These are phyloP conservation scores for Crithidia thermophila DNA, from an alignment of 208 protist species.

Conservation along the genomic window DNA sequence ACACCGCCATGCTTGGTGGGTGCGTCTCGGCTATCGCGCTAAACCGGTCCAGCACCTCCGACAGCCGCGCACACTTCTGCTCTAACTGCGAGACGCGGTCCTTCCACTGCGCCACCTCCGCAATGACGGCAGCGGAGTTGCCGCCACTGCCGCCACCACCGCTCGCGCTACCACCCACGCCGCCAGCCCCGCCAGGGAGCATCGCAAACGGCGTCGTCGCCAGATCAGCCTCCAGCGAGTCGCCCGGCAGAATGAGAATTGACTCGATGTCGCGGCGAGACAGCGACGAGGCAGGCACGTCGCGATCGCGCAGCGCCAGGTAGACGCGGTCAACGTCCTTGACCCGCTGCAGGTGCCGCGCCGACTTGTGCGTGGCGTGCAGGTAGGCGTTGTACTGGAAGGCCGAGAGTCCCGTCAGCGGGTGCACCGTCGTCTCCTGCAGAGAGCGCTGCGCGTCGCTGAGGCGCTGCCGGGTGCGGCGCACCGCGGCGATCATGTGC, in stretches of 20 bases:
- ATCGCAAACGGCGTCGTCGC: not conserved
- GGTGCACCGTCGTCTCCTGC: constrained; percentile 37
- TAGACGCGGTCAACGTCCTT: constrained; percentile 66
- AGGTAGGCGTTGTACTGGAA: constrained; percentile 51
- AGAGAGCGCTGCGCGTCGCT: constrained; percentile 38
- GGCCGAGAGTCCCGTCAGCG: constrained; percentile 49
- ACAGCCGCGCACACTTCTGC: constrained; percentile 36
- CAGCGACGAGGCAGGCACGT: constrained; percentile 50
- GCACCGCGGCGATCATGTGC: constrained; percentile 42
- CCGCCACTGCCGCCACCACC: not conserved
- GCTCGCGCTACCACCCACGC: no score
- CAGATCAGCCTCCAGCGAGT: constrained; percentile 23
- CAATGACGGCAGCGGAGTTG: constrained; percentile 12
- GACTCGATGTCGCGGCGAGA: constrained; percentile 55
- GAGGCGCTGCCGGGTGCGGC: constrained; percentile 49
- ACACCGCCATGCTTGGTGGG: constrained; percentile 56
- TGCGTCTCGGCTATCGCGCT: constrained; percentile 43
- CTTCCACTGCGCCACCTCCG: constrained; percentile 30
- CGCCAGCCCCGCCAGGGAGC: not conserved
- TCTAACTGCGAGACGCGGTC: constrained; percentile 40
- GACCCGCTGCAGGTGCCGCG: constrained; percentile 53
- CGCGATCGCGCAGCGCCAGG: constrained; percentile 44
- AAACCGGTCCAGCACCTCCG: constrained; percentile 46
- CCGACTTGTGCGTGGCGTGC: constrained; percentile 35
- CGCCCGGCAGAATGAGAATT: constrained; percentile 40